These are phyloP conservation scores for Fusarium euwallaceae DNA, from an alignment of 2,329 filamentous ascomycete species.

Conservation along the genomic window DNA sequence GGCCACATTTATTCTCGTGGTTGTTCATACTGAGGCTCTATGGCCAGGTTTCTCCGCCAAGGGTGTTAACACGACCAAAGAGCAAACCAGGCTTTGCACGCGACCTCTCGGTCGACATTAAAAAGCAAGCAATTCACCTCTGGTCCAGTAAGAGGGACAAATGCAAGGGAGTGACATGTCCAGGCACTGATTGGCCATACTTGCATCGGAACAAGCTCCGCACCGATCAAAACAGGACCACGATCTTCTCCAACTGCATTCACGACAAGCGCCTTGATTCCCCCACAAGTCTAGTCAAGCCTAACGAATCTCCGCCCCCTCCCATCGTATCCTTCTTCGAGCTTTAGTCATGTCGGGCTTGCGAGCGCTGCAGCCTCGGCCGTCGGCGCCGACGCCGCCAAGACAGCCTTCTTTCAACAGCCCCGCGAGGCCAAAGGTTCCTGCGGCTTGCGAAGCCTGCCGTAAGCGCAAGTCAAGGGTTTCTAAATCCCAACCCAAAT, in stretches of 20 bases:
- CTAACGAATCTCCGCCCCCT: background rate
- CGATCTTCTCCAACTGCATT: background rate
- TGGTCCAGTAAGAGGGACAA: background rate
- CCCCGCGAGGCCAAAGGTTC: background rate
- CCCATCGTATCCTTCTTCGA: background rate
- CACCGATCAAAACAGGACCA: background rate
- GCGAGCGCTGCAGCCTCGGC: background rate
- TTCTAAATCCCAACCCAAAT: background rate
- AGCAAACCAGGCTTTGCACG: background rate
- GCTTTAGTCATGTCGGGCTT: background rate
- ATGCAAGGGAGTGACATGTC: background rate
- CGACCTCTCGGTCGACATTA: background rate
- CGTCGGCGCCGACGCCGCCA: background rate
- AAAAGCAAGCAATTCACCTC: background rate
- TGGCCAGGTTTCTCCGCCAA: background rate
- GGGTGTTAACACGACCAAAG: background rate
- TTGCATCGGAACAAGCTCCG: background rate
- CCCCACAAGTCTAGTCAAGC: background rate
- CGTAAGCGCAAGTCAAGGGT: background rate
- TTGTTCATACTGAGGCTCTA: no score
- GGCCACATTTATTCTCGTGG: background rate
- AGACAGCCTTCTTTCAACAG: background rate
- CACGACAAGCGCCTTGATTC: background rate
- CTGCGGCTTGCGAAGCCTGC: background rate
- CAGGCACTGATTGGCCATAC: background rate